Evolutionary conservation across 2,329 filamentous ascomycete genomes (phyloP).

Genomic region (Stagonosporopsis tanaceti): DNA sequence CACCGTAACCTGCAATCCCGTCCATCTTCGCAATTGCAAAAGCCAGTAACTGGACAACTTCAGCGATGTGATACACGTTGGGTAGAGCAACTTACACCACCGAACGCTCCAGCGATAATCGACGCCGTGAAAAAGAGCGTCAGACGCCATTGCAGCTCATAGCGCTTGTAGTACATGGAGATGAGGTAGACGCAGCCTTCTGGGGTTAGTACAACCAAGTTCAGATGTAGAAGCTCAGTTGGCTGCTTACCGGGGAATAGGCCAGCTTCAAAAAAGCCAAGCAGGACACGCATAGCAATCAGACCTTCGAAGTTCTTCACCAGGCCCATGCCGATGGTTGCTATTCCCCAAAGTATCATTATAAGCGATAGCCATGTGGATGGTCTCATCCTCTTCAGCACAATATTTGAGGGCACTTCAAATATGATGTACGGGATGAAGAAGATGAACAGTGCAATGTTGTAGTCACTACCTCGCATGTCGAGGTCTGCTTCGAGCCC

Average conservation of each 20-base stretch:
- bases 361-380: constrained; percentile 51
- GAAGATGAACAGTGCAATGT: constrained; percentile 50
- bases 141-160: constrained; percentile 53
- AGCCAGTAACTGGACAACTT: constrained; percentile 43
- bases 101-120: constrained; percentile 53
- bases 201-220: not conserved
- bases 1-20: constrained; percentile 54
- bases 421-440: constrained; percentile 51
- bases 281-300: constrained; percentile 55
- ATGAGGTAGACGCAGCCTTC: constrained; percentile 43
- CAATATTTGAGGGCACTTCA: constrained; percentile 24
- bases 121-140: constrained; percentile 53
- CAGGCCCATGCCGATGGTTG: constrained; percentile 56
- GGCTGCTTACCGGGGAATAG: constrained; percentile 31
- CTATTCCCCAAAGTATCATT: constrained; percentile 52
- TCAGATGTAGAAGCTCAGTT: not conserved
- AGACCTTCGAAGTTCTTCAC: constrained; percentile 57
- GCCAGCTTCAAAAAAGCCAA: constrained; percentile 52
- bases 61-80: not conserved
- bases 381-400: constrained; percentile 52
- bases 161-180: constrained; percentile 54
- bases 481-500: constrained; percentile 50
- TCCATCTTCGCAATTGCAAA: constrained; percentile 68
- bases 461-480: constrained; percentile 49
- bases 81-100: constrained; percentile 39